Percentiles rank a stretch among this genome's conserved stretches.
Conservation (phyloP, 2,329 filamentous ascomycete species). For the Arachnopeziza araneosa region DNA sequence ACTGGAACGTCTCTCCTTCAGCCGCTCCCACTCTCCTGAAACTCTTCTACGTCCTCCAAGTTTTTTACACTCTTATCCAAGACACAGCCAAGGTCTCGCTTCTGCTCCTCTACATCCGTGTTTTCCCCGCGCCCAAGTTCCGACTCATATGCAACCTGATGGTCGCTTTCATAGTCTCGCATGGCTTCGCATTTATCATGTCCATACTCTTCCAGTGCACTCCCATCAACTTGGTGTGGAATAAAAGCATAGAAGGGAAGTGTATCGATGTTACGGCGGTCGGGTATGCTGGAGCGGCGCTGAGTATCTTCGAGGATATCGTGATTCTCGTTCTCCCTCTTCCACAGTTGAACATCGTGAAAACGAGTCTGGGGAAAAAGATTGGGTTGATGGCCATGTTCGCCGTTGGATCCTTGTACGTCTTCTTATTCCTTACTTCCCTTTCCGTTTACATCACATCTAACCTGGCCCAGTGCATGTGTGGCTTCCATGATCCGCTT, state of each 20-base stretch:
- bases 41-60: slow-evolving; percentile 1
- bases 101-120: slow-evolving; percentile 12
- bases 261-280: slow-evolving; percentile 60
- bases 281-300: slow-evolving; percentile 58
- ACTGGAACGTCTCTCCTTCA: slow-evolving; percentile 8
- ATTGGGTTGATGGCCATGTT: slow-evolving; percentile 65
- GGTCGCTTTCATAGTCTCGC: neutral
- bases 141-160: neutral
- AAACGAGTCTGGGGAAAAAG: slow-evolving; percentile 52
- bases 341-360: slow-evolving; percentile 57
- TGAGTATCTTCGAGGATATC: slow-evolving; percentile 63
- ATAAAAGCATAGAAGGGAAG: slow-evolving; percentile 16
- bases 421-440: slow-evolving; percentile 22
- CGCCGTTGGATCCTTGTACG: slow-evolving; percentile 59
- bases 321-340: slow-evolving; percentile 59
- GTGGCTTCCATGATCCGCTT: slow-evolving; percentile 51
- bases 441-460: neutral
- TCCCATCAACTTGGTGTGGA: slow-evolving; percentile 10
- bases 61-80: slow-evolving; percentile 4
- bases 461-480: slow-evolving; percentile 38
- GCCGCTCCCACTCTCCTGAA: neutral
- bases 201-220: slow-evolving; percentile 9
- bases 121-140: slow-evolving; percentile 7
- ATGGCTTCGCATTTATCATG: slow-evolving; percentile 3
- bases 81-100: slow-evolving; percentile 8